Conservation (phyloP, 129 eudicot species). For the Escallonia herrerae region DNA sequence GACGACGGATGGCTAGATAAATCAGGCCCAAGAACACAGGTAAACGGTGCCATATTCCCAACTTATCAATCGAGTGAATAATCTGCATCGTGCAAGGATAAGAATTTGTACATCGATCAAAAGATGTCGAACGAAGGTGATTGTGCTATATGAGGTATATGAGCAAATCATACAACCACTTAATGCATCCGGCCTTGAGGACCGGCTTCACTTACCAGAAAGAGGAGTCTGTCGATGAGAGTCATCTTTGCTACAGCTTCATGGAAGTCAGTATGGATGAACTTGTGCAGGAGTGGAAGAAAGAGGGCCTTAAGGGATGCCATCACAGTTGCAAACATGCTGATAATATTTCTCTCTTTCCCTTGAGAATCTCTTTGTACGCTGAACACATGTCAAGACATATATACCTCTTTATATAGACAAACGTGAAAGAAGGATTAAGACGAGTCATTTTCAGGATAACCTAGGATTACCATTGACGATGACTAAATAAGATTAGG, state of each 20-base stretch:
- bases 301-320: background rate
- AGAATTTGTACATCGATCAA: background rate
- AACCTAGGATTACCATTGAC: too few relatives aligned
- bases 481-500: too few relatives aligned
- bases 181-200: background rate
- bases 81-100: constrained; percentile 24
- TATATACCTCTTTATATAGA: too few relatives aligned
- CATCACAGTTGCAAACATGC: background rate
- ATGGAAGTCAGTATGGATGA: constrained; percentile 49
- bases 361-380: too few relatives aligned
- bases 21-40: constrained; percentile 52
- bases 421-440: too few relatives aligned
- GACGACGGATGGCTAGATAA: constrained; percentile 45
- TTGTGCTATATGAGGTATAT: background rate
- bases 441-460: too few relatives aligned
- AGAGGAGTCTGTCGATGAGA: constrained; percentile 38
- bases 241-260: constrained; percentile 35
- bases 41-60: constrained; percentile 50
- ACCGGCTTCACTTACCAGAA: constrained; percentile 21
- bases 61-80: constrained; percentile 35
- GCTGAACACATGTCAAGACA: too few relatives aligned
- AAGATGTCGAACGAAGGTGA: background rate
- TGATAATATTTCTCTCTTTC: background rate
- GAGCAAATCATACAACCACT: background rate
- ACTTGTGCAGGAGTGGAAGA: constrained; percentile 17